Evolutionary conservation across 2,329 filamentous ascomycete genomes (phyloP).

Genomic region (Diaporthe sp.): DNA sequence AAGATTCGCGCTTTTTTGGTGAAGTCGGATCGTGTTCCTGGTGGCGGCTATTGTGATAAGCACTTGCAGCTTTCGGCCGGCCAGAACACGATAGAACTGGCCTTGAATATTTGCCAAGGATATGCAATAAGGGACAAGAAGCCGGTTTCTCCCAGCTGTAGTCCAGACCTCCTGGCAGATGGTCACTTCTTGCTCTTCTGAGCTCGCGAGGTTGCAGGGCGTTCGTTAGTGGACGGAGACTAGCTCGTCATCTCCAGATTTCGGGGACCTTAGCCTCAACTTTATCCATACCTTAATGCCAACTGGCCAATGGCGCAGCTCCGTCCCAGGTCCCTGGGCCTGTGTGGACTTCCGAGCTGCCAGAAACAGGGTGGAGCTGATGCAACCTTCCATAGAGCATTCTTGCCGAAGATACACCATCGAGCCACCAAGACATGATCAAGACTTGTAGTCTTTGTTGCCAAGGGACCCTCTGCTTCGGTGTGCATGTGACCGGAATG

Average conservation of each 20-base stretch:
- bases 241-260: constrained; percentile 23
- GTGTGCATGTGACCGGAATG: constrained; percentile 10
- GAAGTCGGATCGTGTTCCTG: constrained; percentile 8
- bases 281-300: constrained; percentile 14
- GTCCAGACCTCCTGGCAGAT: constrained; percentile 18
- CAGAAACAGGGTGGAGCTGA: constrained; percentile 8
- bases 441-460: constrained; percentile 1
- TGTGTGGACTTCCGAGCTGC: constrained; percentile 9
- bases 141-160: constrained; percentile 21
- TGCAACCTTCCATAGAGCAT: not conserved
- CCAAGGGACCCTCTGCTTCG: not conserved
- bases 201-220: not conserved
- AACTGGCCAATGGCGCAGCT: constrained; percentile 5
- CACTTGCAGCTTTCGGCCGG: constrained; percentile 28
- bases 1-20: constrained; percentile 15
- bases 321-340: not conserved
- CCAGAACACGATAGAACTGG: constrained; percentile 28
- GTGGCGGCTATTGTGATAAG: constrained; percentile 20
- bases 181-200: not conserved
- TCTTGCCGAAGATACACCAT: not conserved
- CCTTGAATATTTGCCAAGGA: constrained; percentile 21
- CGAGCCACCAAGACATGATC: not conserved
- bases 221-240: constrained; percentile 17
- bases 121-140: constrained; percentile 1
- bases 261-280: constrained; percentile 13